Base-by-base conservation (phyloP, 768 basidiomycete species). In the Nevesoporus exiguus region DNA sequence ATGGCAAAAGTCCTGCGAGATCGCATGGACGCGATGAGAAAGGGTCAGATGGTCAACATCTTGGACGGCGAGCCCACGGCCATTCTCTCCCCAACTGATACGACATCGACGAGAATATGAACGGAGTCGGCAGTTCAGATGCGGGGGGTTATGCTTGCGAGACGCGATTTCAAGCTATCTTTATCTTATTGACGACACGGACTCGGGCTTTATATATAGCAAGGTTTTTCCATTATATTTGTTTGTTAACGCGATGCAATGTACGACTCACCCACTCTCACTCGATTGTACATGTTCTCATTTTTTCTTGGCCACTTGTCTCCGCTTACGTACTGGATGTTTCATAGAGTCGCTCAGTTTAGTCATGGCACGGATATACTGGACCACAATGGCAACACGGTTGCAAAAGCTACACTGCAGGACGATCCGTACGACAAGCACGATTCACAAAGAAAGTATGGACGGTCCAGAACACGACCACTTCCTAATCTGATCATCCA, bases 1-100 rank as follows among this genome's bases (percentile, higher is more conserved):
- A 70, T 69, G 71, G 1, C 65, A 19, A 64, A 51, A 14, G 55
- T 58, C 42, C 56, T 73, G 31, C 64, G 71, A 6, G 56, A 67
- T 49, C 66, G 61, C 33, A 70, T 70, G 68, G 14, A 7, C 0
- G 62, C 56, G 25, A 61, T 71, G 60, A 31, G 27, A 22, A 19
- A 22, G 15, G 60, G 62, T 7, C 19, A 3, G 47, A 42, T 68
- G 46, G 8, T 0, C 1, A 68, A 68, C 34, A 52, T 62, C 15
- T 40, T 68, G 46, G 64, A 68, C 31, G 51, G 55, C 6, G 58
- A 59, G 6, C n/a, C 1, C 21, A 29, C 33, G 3, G 43, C 56
- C 10, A 30, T 55, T 4, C 21, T 25, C 30, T 51, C 62, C 1
- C 51, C 61, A 9, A 46, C 30, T 7, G 49, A 47, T 21, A 13